Conservation (phyloP, 1,284 basidiomycete genomes). For the Afroboletus lepidellus region DNA sequence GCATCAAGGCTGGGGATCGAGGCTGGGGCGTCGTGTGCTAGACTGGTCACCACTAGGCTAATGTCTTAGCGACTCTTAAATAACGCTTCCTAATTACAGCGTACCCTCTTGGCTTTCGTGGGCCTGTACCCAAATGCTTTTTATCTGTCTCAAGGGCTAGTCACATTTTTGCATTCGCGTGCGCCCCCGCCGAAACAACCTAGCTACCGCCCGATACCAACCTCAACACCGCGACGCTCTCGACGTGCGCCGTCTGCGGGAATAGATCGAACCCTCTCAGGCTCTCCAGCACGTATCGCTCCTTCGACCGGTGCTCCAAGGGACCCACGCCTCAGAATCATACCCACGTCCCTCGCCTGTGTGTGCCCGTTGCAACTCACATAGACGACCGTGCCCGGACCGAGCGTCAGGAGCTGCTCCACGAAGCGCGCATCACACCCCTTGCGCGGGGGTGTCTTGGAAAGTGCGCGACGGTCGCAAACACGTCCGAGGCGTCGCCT, state of each 20-base stretch:
- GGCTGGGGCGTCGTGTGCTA: too few species aligned
- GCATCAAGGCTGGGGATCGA: too few species aligned
- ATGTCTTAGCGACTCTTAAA: too few species aligned
- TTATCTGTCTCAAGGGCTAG: too few species aligned
- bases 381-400: conserved; percentile 76
- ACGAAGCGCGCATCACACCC: conserved; percentile 86
- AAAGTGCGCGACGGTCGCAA: conserved; percentile 63
- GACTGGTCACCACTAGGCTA: too few species aligned
- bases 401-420: conserved; percentile 73
- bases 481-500: conserved; percentile 73
- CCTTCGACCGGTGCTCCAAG: conserved; percentile 26
- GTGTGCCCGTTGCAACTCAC: conserved; percentile 94
- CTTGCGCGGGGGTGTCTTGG: conserved; percentile 82
- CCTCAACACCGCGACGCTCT: conserved; percentile 73
- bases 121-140: too few species aligned
- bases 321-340: conserved; percentile 48
- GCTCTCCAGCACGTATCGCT: conserved; percentile 70
- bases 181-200: too few species aligned
- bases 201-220: conserved; percentile 24
- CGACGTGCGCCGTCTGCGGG: conserved; percentile 90
- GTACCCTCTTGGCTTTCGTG: too few species aligned
- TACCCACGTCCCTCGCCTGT: conserved; percentile 82
- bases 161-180: too few species aligned
- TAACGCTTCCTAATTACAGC: too few species aligned
- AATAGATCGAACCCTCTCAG: conserved; percentile 89